These are phyloP conservation scores for Herpetospermum pedunculosum DNA, from an alignment of 306 rosid species.

Conservation along the genomic window DNA sequence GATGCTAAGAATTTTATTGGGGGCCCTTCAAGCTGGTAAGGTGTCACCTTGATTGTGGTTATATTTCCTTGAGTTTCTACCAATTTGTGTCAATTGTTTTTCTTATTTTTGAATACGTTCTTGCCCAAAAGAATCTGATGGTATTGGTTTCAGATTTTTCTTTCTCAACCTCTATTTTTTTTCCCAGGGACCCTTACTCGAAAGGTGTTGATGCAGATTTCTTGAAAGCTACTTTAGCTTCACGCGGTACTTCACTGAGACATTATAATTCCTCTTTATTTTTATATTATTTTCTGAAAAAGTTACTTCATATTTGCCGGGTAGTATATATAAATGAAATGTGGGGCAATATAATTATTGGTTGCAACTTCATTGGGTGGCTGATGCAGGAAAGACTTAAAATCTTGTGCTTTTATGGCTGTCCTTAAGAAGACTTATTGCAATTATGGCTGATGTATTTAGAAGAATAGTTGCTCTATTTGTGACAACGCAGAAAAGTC, in stretches of 20 bases:
- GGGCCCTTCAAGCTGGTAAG: slow-evolving; percentile 84
- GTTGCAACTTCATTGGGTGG: not conserved
- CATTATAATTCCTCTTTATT: not conserved
- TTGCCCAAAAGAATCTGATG: not conserved
- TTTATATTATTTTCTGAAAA: not conserved
- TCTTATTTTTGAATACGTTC: not conserved
- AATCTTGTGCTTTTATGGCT: not conserved
- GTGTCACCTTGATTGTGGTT: slow-evolving; percentile 13
- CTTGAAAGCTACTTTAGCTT: slow-evolving; percentile 65
- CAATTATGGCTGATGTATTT: not conserved
- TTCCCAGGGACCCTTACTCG: slow-evolving; percentile 77
- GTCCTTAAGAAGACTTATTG: not conserved
- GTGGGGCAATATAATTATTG: not conserved
- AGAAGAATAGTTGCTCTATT: not conserved
- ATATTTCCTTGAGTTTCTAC: not conserved
- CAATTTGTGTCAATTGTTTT: slow-evolving; percentile 9
- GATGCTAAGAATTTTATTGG: slow-evolving; percentile 43
- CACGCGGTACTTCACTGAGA: slow-evolving; percentile 35
- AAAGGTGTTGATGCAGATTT: slow-evolving; percentile 50
- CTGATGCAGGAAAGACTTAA: not conserved
- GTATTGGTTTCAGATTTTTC: not conserved
- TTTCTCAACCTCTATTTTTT: slow-evolving; percentile 5
- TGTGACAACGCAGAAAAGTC: not conserved
- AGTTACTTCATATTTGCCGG: not conserved
- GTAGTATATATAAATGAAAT: not conserved